A percentile compares a stretch with the other conserved stretches of the same genome.
phyloP scores from a whole-genome alignment of 305 asterid species.

The Fraxinus greggii region DNA sequence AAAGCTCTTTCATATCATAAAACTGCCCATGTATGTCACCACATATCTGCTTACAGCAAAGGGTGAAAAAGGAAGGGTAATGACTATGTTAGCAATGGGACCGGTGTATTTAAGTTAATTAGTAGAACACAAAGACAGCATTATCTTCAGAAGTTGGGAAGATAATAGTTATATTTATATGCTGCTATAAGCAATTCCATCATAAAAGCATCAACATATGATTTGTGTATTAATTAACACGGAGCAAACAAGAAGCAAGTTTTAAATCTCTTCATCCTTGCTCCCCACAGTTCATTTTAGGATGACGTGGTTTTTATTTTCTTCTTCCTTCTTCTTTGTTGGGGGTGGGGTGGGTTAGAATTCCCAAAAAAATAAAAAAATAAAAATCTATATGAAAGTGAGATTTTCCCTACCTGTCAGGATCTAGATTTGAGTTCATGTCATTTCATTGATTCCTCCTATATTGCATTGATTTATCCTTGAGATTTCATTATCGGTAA shows the following conservation, averaged over 20 bases:
- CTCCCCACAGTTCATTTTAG: not conserved
- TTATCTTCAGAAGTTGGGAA: slow-evolving; percentile 9
- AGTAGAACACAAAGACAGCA: not conserved
- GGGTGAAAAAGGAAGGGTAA: slow-evolving; percentile 13
- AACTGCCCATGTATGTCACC: slow-evolving; percentile 98
- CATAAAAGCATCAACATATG: not conserved
- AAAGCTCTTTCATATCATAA: slow-evolving; percentile 97
- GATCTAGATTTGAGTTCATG: not conserved
- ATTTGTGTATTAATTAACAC: not conserved
- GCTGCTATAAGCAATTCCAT: not conserved
- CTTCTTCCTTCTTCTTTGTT: not conserved
- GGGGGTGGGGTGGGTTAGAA: not conserved
- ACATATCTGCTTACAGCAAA: slow-evolving; percentile 62
- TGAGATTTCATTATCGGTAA: not conserved
- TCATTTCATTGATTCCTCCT: not conserved
- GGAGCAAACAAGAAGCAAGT: not conserved
- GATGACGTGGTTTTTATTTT: not conserved
- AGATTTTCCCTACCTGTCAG: not conserved
- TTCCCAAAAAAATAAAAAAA: not conserved
- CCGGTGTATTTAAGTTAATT: slow-evolving; percentile 11
- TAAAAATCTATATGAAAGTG: not conserved
- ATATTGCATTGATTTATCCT: not conserved
- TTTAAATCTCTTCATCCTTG: not conserved
- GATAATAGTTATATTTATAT: not conserved
- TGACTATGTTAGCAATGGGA: slow-evolving; percentile 12